phyloP scores from a whole-genome alignment of 352 stramenopile genomes.

The Plasmopara viticola region DNA sequence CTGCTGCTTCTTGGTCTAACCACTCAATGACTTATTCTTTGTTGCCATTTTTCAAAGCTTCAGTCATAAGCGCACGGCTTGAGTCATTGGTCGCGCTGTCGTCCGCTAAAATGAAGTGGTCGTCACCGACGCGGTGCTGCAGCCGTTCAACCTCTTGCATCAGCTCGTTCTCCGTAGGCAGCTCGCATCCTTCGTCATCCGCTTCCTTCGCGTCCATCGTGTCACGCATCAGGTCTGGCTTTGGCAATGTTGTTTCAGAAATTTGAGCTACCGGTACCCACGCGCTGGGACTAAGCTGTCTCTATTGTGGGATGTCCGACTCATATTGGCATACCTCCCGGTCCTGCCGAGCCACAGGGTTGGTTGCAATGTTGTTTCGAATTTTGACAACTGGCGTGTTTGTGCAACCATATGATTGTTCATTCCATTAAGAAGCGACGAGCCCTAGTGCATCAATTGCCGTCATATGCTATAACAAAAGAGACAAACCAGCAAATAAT shows the following conservation, averaged over 20 bases:
- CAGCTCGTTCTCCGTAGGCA: constrained; percentile 46
- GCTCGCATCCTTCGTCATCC: constrained; percentile 19
- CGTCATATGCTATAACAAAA: not conserved
- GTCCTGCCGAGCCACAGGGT: no score
- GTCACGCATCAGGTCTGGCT: constrained; percentile 4
- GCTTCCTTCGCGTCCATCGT: constrained; percentile 26
- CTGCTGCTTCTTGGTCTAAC: constrained; percentile 86
- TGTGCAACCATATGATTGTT: no score
- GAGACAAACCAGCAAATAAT: no score
- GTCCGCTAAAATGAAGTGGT: constrained; percentile 22
- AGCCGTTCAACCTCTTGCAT: constrained; percentile 44
- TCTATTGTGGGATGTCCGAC: no score
- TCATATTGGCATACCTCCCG: no score
- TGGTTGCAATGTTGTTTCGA: no score
- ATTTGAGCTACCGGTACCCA: no score
- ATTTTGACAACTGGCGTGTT: no score
- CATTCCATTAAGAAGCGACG: no score
- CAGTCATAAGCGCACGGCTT: constrained; percentile 47
- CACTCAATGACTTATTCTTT: constrained; percentile 76
- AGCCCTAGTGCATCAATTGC: constrained; percentile 1
- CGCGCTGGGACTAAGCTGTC: no score
- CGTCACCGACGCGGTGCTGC: constrained; percentile 31
- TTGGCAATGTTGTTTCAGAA: no score
- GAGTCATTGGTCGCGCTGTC: constrained; percentile 17
- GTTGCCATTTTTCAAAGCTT: constrained; percentile 47